Percentiles rank a stretch among this genome's conserved stretches.
Evolutionary conservation across 208 protist genomes (phyloP).

Genomic region (Trypanosoma conorhini): DNA sequence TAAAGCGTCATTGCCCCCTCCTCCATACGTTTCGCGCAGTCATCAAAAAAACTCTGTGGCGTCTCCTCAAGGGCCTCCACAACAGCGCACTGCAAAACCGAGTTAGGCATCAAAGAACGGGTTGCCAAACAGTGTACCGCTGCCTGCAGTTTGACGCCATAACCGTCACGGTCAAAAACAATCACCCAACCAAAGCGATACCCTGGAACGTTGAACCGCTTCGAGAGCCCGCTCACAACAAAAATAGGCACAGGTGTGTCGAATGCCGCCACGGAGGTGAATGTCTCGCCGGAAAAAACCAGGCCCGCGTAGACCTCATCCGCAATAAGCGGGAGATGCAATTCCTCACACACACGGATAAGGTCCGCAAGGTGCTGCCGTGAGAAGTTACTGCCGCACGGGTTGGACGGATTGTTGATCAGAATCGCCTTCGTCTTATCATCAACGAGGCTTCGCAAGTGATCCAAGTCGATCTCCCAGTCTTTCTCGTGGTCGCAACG

Average conservation of each 20-base stretch:
- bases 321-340: slow-evolving; percentile 90
- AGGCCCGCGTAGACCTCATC: slow-evolving; percentile 97
- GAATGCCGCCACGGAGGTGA: slow-evolving; percentile 82
- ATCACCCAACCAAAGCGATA: slow-evolving; percentile 93
- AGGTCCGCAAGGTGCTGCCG: slow-evolving; percentile 80
- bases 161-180: slow-evolving; percentile 76
- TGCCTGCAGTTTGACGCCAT: slow-evolving; percentile 31
- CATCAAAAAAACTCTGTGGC: slow-evolving; percentile 45
- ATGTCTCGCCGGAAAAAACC: slow-evolving; percentile 75
- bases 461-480: slow-evolving; percentile 90
- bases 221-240: slow-evolving; percentile 90
- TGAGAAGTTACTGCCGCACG: slow-evolving; percentile 92
- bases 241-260: slow-evolving; percentile 82
- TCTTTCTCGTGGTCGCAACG: slow-evolving; percentile 69
- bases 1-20: slow-evolving; percentile 52
- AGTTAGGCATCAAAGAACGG: slow-evolving; percentile 88
- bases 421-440: slow-evolving; percentile 86
- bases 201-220: slow-evolving; percentile 92
- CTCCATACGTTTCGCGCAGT: slow-evolving; percentile 36
- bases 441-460: slow-evolving; percentile 78
- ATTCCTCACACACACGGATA: slow-evolving; percentile 81
- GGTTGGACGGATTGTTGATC: slow-evolving; percentile 96
- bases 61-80: slow-evolving; percentile 73
- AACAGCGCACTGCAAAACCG: slow-evolving; percentile 81
- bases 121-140: slow-evolving; percentile 55